Percentiles rank a stretch among this genome's conserved stretches.
These are phyloP conservation scores for Collybiopsis confluens DNA, from an alignment of 768 basidiomycete species.

Conservation along the genomic window DNA sequence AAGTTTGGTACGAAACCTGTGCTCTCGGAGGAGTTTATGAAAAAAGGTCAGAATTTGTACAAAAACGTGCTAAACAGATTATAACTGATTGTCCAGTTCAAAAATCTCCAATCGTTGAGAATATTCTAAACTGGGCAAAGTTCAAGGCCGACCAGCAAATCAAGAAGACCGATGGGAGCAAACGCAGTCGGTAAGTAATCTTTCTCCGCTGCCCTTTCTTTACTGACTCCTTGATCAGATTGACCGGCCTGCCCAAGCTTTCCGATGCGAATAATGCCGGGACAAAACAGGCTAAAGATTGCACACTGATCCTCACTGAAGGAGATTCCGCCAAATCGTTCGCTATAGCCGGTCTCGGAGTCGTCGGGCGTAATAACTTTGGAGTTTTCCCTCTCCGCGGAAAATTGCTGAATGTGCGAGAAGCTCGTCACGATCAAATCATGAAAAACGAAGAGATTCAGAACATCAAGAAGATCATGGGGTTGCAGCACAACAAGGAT, in stretches of 20 bases:
- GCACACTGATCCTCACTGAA: constrained; percentile 96
- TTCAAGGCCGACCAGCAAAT: constrained; percentile 95
- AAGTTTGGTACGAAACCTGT: constrained; percentile 90
- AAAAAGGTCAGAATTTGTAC: constrained; percentile 66
- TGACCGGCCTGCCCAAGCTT: constrained; percentile 88
- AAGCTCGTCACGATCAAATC: constrained; percentile 93
- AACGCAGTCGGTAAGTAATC: constrained; percentile 70
- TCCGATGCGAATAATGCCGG: constrained; percentile 98
- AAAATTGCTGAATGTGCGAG: constrained; percentile 94
- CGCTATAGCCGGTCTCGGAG: constrained; percentile 89
- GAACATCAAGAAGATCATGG: constrained; percentile 97
- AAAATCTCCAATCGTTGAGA: constrained; percentile 88
- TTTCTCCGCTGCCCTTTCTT: background rate
- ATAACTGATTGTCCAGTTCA: constrained; percentile 45
- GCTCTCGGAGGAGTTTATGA: constrained; percentile 90
- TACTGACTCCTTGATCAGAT: constrained; percentile 35
- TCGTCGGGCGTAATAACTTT: constrained; percentile 94
- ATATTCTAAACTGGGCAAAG: constrained; percentile 93
- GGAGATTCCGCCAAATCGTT: constrained; percentile 98
- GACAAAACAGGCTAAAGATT: constrained; percentile 69
- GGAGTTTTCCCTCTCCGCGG: constrained; percentile 98
- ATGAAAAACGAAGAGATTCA: constrained; percentile 98
- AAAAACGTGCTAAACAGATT: background rate
- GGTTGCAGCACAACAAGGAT: constrained; percentile 89
- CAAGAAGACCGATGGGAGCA: constrained; percentile 93